Evolutionary conservation across 2,329 filamentous ascomycete genomes (phyloP).

Genomic region (Nannizzia gypsea): DNA sequence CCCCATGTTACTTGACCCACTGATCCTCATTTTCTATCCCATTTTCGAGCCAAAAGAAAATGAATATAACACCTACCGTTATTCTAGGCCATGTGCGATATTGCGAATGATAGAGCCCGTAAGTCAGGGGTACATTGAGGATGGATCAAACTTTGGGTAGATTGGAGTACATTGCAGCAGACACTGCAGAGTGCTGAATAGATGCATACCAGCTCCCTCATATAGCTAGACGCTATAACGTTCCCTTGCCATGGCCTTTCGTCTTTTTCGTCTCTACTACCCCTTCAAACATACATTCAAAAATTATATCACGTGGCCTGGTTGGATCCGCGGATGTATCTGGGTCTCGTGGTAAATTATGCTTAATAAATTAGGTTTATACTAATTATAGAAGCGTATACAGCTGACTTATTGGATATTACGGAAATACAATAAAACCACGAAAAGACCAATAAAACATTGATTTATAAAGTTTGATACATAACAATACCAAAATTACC

Average conservation of each 20-base stretch:
- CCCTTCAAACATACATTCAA: too few relatives aligned
- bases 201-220: neutral
- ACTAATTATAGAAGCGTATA: neutral
- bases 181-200: neutral
- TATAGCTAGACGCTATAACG: neutral
- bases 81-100: conserved; percentile 74
- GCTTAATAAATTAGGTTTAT: too few relatives aligned
- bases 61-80: neutral
- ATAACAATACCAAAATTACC: neutral
- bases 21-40: neutral
- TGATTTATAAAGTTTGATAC: neutral
- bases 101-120: conserved; percentile 65
- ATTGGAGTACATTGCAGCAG: neutral
- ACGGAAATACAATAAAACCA: neutral
- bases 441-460: neutral
- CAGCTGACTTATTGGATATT: too few relatives aligned
- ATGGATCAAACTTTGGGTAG: neutral
- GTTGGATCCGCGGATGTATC: too few relatives aligned
- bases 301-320: too few relatives aligned
- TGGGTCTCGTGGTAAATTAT: too few relatives aligned
- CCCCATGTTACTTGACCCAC: neutral
- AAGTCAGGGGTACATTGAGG: neutral
- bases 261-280: neutral
- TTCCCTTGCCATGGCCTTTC: neutral
- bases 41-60: neutral